phyloP scores from a whole-genome alignment of 2,329 filamentous ascomycete genomes.

The Arthrobotrys conoides region DNA sequence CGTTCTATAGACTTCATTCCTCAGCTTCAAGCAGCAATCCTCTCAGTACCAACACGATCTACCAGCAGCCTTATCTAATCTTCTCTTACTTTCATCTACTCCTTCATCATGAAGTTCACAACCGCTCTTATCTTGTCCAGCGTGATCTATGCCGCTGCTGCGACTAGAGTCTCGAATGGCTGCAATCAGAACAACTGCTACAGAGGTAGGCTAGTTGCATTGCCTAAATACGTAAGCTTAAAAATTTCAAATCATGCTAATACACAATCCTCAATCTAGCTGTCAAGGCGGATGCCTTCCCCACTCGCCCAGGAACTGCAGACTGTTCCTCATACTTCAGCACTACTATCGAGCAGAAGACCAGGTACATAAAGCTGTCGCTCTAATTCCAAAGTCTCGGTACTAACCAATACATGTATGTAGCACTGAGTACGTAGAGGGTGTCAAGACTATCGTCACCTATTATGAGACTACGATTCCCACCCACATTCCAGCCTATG shows the following conservation, averaged over 20 bases:
- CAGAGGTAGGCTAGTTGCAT: too few relatives aligned
- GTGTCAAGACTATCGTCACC: background rate
- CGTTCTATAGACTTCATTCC: background rate
- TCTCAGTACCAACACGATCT: background rate
- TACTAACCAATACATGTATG: background rate
- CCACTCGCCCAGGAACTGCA: conserved; percentile 31
- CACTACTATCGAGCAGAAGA: conserved; percentile 4
- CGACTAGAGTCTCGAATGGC: background rate
- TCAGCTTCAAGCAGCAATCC: background rate
- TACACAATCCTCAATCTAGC: background rate
- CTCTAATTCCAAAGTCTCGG: background rate
- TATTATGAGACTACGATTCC: conserved; percentile 22
- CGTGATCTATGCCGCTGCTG: conserved; percentile 11
- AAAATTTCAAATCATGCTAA: too few relatives aligned
- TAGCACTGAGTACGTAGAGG: background rate
- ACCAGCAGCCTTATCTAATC: background rate
- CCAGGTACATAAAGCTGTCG: background rate
- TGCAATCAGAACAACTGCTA: conserved; percentile 44
- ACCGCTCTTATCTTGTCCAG: background rate
- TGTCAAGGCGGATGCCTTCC: conserved; percentile 23
- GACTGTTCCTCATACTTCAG: conserved; percentile 32
- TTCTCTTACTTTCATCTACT: background rate
- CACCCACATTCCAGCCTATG: conserved; percentile 30
- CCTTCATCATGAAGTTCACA: conserved; percentile 18
- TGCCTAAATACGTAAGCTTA: too few relatives aligned